Evolutionary conservation across 805 yeast genomes (phyloP), one percentile per base, ranked within the genome.

Genomic region (Candida sanyiensis): DNA sequence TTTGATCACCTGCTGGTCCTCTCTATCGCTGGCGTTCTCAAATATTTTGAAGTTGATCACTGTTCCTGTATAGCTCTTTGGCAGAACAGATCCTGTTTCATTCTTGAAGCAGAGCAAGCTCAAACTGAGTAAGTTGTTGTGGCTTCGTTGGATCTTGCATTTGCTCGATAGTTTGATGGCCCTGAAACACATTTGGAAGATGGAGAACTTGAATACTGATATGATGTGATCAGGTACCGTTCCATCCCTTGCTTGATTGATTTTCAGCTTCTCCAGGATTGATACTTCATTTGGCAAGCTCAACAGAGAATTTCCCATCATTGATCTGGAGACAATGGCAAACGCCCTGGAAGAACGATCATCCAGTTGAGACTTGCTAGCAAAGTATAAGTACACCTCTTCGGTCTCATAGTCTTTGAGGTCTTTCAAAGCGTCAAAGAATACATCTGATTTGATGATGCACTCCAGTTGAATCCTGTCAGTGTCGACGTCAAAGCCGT

Each of bases 281-380:
- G 76, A 64, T 48, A 71, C 69, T 34, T 74, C 83, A 43, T 69
- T 72, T 0, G 95, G 95, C 33, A 80, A 69, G 8, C 72, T 67
- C 16, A 85, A 63, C 51, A 81, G 79, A 28, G 85, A 77, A 37
- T 69, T 66, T 0, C 95, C 95, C 33, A 84, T 68, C n/a, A 79
- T 83, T 9, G 90, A 84, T 28, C 69, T 70, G 0, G 93, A 80
- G 5, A 83, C 72, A 38, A 87, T 51, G 4, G 69, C 68, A 3
- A 61, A 51, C 22, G 52, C 55, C 21, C 57, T 57, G 7, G 26
- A 21, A 12, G 42, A 37, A 15, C 38, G 47, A 18, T 61, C 54
- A 11, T 65, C 60, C 7, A n/a, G 13, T 9, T 18, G 8, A 13
- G 37, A 18, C 12, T n/a, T 27, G 12, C 26, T 21, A 9, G 31